Evolutionary conservation across 2,329 filamentous ascomycete genomes (phyloP), one percentile per base, ranked within the genome.

Genomic region (Septoria petroselini): DNA sequence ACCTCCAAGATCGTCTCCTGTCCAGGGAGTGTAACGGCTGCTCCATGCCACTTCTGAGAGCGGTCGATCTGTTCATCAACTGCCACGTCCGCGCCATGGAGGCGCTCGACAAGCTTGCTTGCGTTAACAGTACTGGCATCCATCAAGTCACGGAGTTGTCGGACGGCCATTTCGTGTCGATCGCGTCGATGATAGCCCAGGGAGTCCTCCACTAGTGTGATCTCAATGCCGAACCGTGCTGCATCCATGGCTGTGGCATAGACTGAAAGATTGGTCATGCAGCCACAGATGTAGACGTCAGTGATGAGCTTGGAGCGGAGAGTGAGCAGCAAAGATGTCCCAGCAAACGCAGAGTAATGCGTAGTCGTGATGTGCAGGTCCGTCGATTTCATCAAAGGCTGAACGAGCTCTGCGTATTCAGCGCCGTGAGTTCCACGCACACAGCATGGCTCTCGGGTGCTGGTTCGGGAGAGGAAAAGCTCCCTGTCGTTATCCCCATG

Each of bases 201-300:
- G 67, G 91, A 96, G 66, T 97, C 90, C 44, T 93, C 84, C 31
- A 97, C 74, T 9, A 97, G 74, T 4, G 86, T 93, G 62, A 96
- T 88, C n/a, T 82, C 77, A 62, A 95, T 83, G 3, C 91, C 93
- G 68, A 96, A 86, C 15, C 86, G 81, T 1, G 88, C 91, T 8
- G 91, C 93, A 64, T 96, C 93, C 55, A 95, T 77, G 3, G 90
- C 90, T 1, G 91, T 96, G 6, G 93, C 91, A 65, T 93, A 90
- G 39, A 97, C 84, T 25, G 90, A 91, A 29, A 94, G 75, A 62
- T 97, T 96, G 35, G 85, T 88, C 41, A 95, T 78, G 37, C 86
- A 85, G 17, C 93, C 93, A 63, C 88, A 94, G 18, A 97, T 80
- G 69, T 87, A 96, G 9, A 98, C 74, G 62, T 96, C 87, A 2